Conservation (phyloP, 805 yeast species). For the Candida patagonica region DNA sequence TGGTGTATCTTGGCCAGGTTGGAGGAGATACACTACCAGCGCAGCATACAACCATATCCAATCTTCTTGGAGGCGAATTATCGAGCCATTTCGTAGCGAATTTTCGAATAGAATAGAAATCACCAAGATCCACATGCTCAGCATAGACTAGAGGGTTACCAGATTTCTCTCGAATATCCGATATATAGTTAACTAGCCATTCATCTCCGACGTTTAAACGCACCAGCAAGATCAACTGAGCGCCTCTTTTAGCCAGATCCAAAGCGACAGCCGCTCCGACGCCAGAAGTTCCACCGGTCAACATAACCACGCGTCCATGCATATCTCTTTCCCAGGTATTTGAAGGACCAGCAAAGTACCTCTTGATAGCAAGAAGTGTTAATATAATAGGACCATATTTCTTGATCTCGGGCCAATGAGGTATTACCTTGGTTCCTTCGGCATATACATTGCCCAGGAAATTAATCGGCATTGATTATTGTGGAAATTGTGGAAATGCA, state of each 20-base stretch:
- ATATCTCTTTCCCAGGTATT: conserved; percentile 91
- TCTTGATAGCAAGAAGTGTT: conserved; percentile 44
- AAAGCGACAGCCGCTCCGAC: conserved; percentile 68
- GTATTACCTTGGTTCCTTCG: conserved; percentile 69
- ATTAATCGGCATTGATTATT: conserved; percentile 86
- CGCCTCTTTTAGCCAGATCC: conserved; percentile 74
- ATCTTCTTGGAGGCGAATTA: conserved; percentile 77
- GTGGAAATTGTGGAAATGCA: no score
- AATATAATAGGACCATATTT: conserved; percentile 47
- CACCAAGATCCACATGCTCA: conserved; percentile 77
- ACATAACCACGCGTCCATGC: conserved; percentile 67
- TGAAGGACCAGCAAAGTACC: conserved; percentile 65
- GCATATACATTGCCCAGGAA: conserved; percentile 56
- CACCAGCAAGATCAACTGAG: conserved; percentile 71
- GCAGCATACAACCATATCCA: conserved; percentile 83
- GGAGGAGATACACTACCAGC: conserved; percentile 78
- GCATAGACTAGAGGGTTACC: conserved; percentile 73
- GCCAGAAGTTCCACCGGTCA: conserved; percentile 87
- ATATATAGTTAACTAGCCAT: conserved; percentile 74
- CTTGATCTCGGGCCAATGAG: conserved; percentile 58
- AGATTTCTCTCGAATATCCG: conserved; percentile 63
- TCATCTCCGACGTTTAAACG: conserved; percentile 46
- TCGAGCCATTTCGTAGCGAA: conserved; percentile 95
- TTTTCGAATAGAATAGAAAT: conserved; percentile 65
- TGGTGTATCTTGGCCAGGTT: conserved; percentile 51